Percentiles rank a stretch among this genome's conserved stretches.
phyloP scores from a whole-genome alignment of 2,329 filamentous ascomycete genomes.

The Dendryphion nanum region DNA sequence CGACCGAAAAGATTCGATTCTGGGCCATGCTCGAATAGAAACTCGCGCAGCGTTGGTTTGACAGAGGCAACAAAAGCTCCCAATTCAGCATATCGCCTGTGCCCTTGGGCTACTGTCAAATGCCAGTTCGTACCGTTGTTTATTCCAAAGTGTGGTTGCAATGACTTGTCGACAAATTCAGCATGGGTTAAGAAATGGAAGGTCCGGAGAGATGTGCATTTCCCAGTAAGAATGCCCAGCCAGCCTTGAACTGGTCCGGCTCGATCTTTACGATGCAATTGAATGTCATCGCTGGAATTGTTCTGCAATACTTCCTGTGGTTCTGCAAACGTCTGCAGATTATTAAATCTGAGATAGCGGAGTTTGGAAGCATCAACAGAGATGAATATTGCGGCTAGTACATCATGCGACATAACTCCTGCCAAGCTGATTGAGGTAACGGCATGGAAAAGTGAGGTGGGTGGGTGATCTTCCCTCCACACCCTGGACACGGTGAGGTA shows the following conservation, averaged over 20 bases:
- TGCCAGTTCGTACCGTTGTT: not conserved
- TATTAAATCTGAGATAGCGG: conserved; percentile 8
- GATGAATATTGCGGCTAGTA: conserved; percentile 4
- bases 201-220: conserved; percentile 4
- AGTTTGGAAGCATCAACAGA: conserved; percentile 6
- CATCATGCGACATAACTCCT: conserved; percentile 2
- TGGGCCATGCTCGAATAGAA: conserved; percentile 9
- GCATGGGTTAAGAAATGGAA: conserved; percentile 4
- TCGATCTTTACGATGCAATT: not conserved
- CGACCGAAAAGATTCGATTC: conserved; percentile 6
- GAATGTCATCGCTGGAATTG: not conserved
- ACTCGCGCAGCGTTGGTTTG: conserved; percentile 5
- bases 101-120: conserved; percentile 1
- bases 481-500: not conserved
- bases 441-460: conserved; percentile 4
- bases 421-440: conserved; percentile 7
- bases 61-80: conserved; percentile 7
- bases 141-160: not conserved
- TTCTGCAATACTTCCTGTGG: not conserved
- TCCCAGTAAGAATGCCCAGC: conserved; percentile 3
- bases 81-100: conserved; percentile 6
- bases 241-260: conserved; percentile 5
- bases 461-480: conserved; percentile 1
- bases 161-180: not conserved
- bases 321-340: conserved; percentile 6